Evolutionary conservation across 441 rosid species (phyloP).

Genomic region (Populus hybrid): DNA sequence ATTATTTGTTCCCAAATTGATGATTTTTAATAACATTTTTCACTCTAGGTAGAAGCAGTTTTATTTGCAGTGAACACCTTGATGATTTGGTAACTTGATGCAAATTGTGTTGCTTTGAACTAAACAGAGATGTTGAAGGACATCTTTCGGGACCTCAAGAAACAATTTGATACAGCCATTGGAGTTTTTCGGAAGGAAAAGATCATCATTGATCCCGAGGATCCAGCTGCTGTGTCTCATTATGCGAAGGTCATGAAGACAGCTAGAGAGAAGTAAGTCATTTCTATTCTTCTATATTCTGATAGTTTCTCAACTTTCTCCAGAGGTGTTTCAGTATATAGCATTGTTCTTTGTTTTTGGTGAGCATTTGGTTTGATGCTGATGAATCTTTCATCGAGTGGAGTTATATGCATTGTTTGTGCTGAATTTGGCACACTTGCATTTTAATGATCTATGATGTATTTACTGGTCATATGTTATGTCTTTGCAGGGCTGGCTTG

Average conservation of each 20-base stretch:
- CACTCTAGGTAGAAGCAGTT: not conserved
- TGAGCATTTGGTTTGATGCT: not conserved
- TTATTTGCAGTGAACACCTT: not conserved
- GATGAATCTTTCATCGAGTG: not conserved
- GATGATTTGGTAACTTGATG: constrained; percentile 17
- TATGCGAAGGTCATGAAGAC: constrained; percentile 90
- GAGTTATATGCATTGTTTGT: not conserved
- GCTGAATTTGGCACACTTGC: not conserved
- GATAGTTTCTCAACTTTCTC: not conserved
- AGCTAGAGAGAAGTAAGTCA: constrained; percentile 73
- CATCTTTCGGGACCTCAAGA: constrained; percentile 78
- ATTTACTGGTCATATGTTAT: constrained; percentile 15
- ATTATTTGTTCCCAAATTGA: not conserved
- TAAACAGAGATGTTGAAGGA: constrained; percentile 80
- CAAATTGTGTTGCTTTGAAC: constrained; percentile 12
- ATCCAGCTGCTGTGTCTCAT: constrained; percentile 82
- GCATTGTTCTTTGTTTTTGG: not conserved
- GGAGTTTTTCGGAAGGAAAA: constrained; percentile 78
- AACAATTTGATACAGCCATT: constrained; percentile 75
- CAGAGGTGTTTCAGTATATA: not conserved
- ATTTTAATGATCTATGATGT: constrained; percentile 9
- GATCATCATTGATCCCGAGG: constrained; percentile 84
- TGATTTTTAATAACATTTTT: not conserved
- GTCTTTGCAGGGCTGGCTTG: constrained; percentile 69
- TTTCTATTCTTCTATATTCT: not conserved